Evolutionary conservation across 208 protist species (phyloP), one percentile per base, ranked within the genome.

Genomic region (Spironucleus salmonicida): DNA sequence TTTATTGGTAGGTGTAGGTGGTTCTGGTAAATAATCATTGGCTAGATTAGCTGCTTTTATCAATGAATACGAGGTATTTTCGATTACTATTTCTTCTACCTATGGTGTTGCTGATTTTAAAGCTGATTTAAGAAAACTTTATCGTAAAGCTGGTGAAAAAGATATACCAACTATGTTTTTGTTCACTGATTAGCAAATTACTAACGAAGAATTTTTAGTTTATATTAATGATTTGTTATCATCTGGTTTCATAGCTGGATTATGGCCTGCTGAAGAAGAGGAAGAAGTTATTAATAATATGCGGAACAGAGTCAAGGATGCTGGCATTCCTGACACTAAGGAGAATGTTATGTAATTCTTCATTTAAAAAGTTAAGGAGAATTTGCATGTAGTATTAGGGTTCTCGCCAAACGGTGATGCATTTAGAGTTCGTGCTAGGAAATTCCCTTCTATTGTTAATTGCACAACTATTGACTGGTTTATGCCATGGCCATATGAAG

Each of bases 381-480:
- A 98, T 77, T 84, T 97, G 67, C 93, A 95, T 86, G 88, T 96
- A 61, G 88, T 96, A 62, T 84, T 96, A 26, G 95, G 92, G 84
- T 95, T 97, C 86, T 96, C 92, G 32, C 94, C 94, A 4, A 92
- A 96, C 59, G 91, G 93, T 78, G 93, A 96, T 78, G 89, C 92
- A 80, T 95, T 98, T 80, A 88, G 93, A 35, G 74, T 86, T 58
- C 93, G 94, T 86, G 93, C 89, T 79, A 86, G 93, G 58, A 90
- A 96, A 85, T 98, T 97, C 89, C 94, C 94, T 41, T 92, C 93
- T n/a, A 81, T 98, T 19, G 89, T 93, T 39, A 95, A 92, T 83
- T 94, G 90, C 38, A 96, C 92, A 30, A 88, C 92, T 45, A 97
- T 97, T 82, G 93, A 98, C 87, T 98, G 93, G 93, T 98, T 97